These are phyloP conservation scores for Diaporthe destruens DNA, from an alignment of 2,329 filamentous ascomycete genomes.

Conservation along the genomic window DNA sequence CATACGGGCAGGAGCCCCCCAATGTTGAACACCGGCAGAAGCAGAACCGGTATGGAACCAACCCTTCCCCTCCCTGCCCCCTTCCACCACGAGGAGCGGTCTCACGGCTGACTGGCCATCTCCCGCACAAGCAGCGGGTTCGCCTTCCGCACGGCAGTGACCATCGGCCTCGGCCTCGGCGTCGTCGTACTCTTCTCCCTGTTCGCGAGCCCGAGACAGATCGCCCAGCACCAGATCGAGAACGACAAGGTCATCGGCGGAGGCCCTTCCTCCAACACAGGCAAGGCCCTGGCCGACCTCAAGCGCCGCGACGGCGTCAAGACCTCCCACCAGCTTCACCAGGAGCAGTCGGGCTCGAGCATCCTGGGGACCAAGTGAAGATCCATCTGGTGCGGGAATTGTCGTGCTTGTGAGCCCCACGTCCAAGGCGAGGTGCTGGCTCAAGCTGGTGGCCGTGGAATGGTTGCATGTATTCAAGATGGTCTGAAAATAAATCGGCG, in stretches of 20 bases:
- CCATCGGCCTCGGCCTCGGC: slow-evolving; percentile 23
- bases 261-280: slow-evolving; percentile 25
- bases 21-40: slow-evolving; percentile 31
- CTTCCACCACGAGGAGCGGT: not conserved
- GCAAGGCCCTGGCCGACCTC: slow-evolving; percentile 27
- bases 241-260: slow-evolving; percentile 37
- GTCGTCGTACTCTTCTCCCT: slow-evolving; percentile 17
- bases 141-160: slow-evolving; percentile 22
- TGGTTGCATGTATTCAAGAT: not conserved
- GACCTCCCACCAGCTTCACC: slow-evolving; percentile 35
- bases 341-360: slow-evolving; percentile 35
- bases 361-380: slow-evolving; percentile 29
- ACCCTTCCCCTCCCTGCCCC: no score
- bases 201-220: slow-evolving; percentile 33
- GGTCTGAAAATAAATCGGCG: not conserved
- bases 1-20: slow-evolving; percentile 33
- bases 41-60: not conserved
- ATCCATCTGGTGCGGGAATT: no score
- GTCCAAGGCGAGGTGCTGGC: not conserved
- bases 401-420: not conserved
- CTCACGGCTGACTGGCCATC: not conserved
- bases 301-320: slow-evolving; percentile 34
- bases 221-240: slow-evolving; percentile 37
- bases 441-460: not conserved
- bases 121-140: slow-evolving; percentile 23